Conservation (phyloP, 176 grass and related monocot genomes). For the Hsuehochloa calcarea region DNA sequence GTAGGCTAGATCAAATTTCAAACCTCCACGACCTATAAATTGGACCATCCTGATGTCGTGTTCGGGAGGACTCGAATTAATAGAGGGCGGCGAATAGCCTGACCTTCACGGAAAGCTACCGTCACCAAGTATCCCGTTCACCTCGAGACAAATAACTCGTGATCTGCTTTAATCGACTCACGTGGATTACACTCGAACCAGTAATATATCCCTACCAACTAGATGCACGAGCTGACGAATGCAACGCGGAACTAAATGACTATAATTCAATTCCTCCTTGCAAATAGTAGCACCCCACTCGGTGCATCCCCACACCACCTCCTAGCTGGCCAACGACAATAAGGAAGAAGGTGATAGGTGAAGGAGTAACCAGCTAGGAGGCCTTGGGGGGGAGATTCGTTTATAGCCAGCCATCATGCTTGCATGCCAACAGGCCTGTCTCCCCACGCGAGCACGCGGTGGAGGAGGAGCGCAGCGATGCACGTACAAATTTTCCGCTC, state of each 20-base stretch:
- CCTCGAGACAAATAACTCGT: background rate
- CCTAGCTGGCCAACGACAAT: background rate
- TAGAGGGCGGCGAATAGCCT: background rate
- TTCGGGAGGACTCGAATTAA: background rate
- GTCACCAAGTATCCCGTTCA: accelerated
- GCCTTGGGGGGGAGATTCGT: background rate
- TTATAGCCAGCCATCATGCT: conserved; percentile 25
- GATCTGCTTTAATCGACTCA: background rate
- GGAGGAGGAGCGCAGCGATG: background rate
- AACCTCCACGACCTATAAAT: background rate
- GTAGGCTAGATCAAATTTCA: background rate
- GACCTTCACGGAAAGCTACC: background rate
- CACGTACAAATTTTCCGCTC: background rate
- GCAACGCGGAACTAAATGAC: background rate
- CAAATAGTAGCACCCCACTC: background rate
- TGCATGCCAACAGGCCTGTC: background rate
- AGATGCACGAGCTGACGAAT: too few species aligned
- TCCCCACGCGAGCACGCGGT: background rate
- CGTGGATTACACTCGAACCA: background rate
- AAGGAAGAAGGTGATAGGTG: background rate
- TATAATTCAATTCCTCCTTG: background rate
- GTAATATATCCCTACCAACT: background rate
- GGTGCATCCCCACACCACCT: conserved; percentile 2
- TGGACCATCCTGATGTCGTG: background rate
- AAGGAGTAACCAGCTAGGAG: background rate